A percentile compares a stretch with the other conserved stretches of the same genome.
phyloP scores from a whole-genome alignment of 805 yeast genomes.

The Brettanomyces sp. region DNA sequence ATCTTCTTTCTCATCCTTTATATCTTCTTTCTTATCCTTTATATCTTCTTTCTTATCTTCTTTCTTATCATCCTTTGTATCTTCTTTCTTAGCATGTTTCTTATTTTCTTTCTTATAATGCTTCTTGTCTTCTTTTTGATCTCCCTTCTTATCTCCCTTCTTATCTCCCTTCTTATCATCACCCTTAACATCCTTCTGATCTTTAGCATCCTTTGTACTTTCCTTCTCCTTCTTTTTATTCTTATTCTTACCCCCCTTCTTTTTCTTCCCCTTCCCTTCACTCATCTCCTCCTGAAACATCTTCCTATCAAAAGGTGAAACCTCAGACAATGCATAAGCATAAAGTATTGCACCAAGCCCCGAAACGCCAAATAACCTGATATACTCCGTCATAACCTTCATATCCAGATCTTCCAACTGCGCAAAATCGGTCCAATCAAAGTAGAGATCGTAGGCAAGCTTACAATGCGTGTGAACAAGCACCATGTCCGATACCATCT shows the following conservation, averaged over 20 bases:
- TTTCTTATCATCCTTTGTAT: conserved; percentile 12
- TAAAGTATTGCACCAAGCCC: conserved; percentile 52
- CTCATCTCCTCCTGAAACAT: conserved; percentile 16
- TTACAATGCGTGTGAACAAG: conserved; percentile 51
- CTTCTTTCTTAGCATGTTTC: not conserved
- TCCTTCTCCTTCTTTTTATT: not conserved
- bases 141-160: conserved; percentile 8
- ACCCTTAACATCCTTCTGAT: conserved; percentile 18
- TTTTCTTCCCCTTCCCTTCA: conserved; percentile 10
- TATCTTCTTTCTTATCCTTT: conserved; percentile 6
- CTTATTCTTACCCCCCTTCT: conserved; percentile 1
- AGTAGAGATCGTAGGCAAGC: conserved; percentile 62
- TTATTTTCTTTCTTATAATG: not conserved
- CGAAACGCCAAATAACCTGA: conserved; percentile 40
- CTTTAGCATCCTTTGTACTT: conserved; percentile 8
- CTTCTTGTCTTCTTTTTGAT: conserved; percentile 6
- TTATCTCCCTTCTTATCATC: conserved; percentile 13
- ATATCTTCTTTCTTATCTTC: conserved; percentile 10
- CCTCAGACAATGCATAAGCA: conserved; percentile 57
- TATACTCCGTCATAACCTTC: conserved; percentile 37
- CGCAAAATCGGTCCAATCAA: conserved; percentile 62
- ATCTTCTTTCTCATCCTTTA: not conserved
- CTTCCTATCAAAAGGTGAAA: conserved; percentile 48
- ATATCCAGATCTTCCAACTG: conserved; percentile 41
- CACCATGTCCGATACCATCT: conserved; percentile 64